Base-by-base conservation (phyloP, 306 rosid species). In the Leucaena leucocephala region DNA sequence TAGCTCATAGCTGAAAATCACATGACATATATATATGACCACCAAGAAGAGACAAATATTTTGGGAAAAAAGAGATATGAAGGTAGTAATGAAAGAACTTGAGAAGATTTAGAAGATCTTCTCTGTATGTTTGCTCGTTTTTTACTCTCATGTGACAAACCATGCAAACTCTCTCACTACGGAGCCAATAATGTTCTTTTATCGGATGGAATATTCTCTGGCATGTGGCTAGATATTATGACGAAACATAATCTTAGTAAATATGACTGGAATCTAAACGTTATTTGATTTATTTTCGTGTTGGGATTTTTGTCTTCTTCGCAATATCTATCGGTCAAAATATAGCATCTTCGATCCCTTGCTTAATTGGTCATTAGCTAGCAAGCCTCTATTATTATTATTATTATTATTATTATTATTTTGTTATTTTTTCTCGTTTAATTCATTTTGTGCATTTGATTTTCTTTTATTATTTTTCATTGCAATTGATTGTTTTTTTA, bases 201-300 rank as follows among this genome's bases (percentile, higher is more conserved):
- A 80, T 65, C 22, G 46, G 15, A 79, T 57, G 86, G 90, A 88
- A 86, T 92, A 92, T 85, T 85, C 88, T 83, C 68, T 84, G 55
- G 57, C 91, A 92, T 84, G 86, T 90, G 87, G 75, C 88, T 90
- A 79, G 94, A 87, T 88, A 81, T 87, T 80, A 75, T 82, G 6
- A 55, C 58, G 39, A 68, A 50, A 79, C 80, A 61, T 68, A 86
- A 87, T 79, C 86, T 81, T 80, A 82, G 89, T 78, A 65, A 84
- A 80, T 81, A 87, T 85, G 83, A 82, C 84, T 87, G 82, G 80
- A 62, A 76, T 75, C 68, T 72, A 68, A 72, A 78, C 67, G 75
- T 78, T 14, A 50, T 22, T 67, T 78, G 43, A 82, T 49, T 61
- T 71, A 68, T 77, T 48, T 54, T 80, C 42, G 40, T 75, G 76